These are phyloP conservation scores for Perkinsela sp. DNA, from an alignment of 208 protist species.

Conservation along the genomic window DNA sequence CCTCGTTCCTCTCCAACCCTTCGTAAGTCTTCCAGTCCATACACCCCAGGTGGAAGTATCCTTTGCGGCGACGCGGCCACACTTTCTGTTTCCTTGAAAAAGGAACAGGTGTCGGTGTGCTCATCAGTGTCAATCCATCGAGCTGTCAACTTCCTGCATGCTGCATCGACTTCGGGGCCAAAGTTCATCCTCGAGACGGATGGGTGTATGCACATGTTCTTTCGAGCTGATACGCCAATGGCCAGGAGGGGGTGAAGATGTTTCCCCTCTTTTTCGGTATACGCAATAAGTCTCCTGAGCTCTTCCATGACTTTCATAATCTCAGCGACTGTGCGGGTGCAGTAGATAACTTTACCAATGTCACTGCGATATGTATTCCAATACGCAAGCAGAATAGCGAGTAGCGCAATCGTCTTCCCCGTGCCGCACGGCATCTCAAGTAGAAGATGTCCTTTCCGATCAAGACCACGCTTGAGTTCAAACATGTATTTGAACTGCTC, in stretches of 20 bases:
- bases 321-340: slow-evolving; percentile 91
- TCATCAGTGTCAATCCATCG: slow-evolving; percentile 61
- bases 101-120: slow-evolving; percentile 19
- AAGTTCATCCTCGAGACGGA: slow-evolving; percentile 18
- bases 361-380: slow-evolving; percentile 62
- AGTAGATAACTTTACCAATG: slow-evolving; percentile 90
- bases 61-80: slow-evolving; percentile 9
- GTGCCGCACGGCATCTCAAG: slow-evolving; percentile 97
- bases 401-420: slow-evolving; percentile 93
- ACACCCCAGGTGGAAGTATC: slow-evolving; percentile 70
- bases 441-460: slow-evolving; percentile 73
- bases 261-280: slow-evolving; percentile 24
- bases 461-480: slow-evolving; percentile 75
- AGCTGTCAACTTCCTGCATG: slow-evolving; percentile 71
- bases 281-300: slow-evolving; percentile 44
- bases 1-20: slow-evolving; percentile 48
- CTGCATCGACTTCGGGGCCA: slow-evolving; percentile 66
- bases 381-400: slow-evolving; percentile 81
- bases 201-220: slow-evolving; percentile 86
- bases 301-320: slow-evolving; percentile 89
- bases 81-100: slow-evolving; percentile 24
- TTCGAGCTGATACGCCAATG: slow-evolving; percentile 56
- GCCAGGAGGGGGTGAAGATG: slow-evolving; percentile 21
- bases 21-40: slow-evolving; percentile 80
- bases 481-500: slow-evolving; percentile 95